Conservation (phyloP, 176 grass and related monocot species). For the Lolium perenne region DNA sequence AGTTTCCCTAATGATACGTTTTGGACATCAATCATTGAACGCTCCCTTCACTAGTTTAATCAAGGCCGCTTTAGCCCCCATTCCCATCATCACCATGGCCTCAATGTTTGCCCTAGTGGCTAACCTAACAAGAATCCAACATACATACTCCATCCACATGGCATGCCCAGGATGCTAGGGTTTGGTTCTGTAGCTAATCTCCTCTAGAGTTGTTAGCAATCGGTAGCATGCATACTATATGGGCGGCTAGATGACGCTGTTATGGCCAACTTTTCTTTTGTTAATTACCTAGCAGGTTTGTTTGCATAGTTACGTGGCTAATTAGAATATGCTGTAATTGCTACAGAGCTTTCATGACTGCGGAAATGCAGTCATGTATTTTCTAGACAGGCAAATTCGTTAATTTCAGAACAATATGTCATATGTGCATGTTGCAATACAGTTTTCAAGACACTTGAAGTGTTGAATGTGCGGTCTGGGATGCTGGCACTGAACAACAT, state of each 20-base stretch:
- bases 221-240: background rate
- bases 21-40: constrained; percentile 40
- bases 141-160: constrained; percentile 23
- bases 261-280: background rate
- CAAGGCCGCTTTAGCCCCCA: constrained; percentile 19
- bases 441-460: background rate
- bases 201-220: background rate
- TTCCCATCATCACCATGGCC: constrained; percentile 18
- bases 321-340: background rate
- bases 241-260: background rate
- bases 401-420: background rate
- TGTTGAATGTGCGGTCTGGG: background rate
- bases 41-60: constrained; percentile 40
- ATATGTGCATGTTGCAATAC: background rate
- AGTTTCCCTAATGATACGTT: constrained; percentile 58
- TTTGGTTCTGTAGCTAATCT: background rate
- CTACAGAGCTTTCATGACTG: background rate
- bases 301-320: background rate
- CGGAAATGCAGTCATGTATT: background rate
- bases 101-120: constrained; percentile 26
- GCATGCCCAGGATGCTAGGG: constrained; percentile 3
- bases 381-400: background rate
- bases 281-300: background rate
- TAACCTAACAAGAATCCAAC: constrained; percentile 48
- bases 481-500: background rate